Conservation (phyloP, 1,284 basidiomycete genomes). For the Schizophyllum amplum region DNA sequence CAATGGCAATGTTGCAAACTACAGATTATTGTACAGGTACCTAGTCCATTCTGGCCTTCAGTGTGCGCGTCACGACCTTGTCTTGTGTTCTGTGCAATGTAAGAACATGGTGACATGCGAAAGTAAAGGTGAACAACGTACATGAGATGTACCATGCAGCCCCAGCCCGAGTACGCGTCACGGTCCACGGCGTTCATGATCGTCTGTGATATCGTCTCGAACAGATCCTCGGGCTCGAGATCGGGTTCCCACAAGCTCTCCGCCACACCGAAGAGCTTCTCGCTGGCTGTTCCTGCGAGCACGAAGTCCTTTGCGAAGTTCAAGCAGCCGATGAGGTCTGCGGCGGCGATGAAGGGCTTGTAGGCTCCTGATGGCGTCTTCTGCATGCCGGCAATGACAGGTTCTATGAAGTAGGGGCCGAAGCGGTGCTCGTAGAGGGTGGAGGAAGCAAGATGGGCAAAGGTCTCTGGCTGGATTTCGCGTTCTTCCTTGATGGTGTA, state of each 20-base stretch:
- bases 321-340: conserved; percentile 94
- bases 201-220: conserved; percentile 98
- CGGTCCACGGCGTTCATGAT: conserved; percentile 93
- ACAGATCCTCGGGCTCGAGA: conserved; percentile 92
- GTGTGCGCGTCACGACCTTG: conserved; percentile 75
- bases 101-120: neutral
- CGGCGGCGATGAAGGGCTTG: conserved; percentile 93
- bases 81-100: conserved; percentile 65
- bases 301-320: conserved; percentile 97
- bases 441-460: conserved; percentile 92
- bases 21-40: conserved; percentile 1
- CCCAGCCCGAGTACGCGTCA: conserved; percentile 97
- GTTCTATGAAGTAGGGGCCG: conserved; percentile 96
- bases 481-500: conserved; percentile 99
- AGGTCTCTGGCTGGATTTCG: conserved; percentile 93
- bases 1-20: neutral
- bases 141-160: conserved; percentile 93
- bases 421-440: conserved; percentile 98
- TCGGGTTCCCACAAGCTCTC: conserved; percentile 99
- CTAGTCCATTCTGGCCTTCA: conserved; percentile 91
- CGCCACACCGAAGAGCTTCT: conserved; percentile 95
- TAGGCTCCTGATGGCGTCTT: conserved; percentile 66
- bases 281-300: conserved; percentile 88
- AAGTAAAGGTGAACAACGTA: conserved; percentile 47
- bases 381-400: conserved; percentile 88